phyloP scores from a whole-genome alignment of 2,329 filamentous ascomycete species.

The Hymenoscyphus fructigenus region DNA sequence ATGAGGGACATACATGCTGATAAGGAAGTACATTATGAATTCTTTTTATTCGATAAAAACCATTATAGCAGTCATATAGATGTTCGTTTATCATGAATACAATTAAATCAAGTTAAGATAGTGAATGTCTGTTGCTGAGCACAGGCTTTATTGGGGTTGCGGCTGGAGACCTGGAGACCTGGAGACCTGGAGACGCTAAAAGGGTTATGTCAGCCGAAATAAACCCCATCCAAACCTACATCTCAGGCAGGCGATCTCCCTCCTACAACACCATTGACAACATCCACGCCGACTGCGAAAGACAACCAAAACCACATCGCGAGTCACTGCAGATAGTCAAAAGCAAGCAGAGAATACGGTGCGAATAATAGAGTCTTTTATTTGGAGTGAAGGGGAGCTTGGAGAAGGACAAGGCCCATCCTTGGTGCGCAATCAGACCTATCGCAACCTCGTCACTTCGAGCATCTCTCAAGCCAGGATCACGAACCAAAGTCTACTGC shows the following conservation, averaged over 20 bases:
- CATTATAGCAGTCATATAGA: no score
- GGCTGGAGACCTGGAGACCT: no score
- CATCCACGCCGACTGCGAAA: slow-evolving; percentile 16
- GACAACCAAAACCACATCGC: slow-evolving; percentile 19
- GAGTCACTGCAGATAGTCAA: slow-evolving; percentile 18
- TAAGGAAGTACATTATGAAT: no score
- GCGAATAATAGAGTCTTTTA: slow-evolving; percentile 10
- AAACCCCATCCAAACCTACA: slow-evolving; percentile 15
- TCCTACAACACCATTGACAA: slow-evolving; percentile 30
- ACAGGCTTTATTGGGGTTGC: no score
- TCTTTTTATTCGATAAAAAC: no score
- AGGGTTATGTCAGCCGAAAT: background rate
- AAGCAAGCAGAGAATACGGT: slow-evolving; percentile 8
- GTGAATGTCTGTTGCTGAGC: no score
- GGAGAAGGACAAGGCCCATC: slow-evolving; percentile 11
- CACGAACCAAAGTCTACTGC: slow-evolving; percentile 4
- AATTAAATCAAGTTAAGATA: no score
- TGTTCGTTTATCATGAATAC: no score
- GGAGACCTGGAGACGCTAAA: no score
- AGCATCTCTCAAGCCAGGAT: background rate
- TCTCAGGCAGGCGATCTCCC: slow-evolving; percentile 28
- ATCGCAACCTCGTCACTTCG: background rate
- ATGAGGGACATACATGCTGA: no score
- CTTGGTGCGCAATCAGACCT: slow-evolving; percentile 3
- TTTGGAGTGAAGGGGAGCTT: slow-evolving; percentile 16